Evolutionary conservation across 768 basidiomycete species (phyloP).

Genomic region (Trametes punicea): DNA sequence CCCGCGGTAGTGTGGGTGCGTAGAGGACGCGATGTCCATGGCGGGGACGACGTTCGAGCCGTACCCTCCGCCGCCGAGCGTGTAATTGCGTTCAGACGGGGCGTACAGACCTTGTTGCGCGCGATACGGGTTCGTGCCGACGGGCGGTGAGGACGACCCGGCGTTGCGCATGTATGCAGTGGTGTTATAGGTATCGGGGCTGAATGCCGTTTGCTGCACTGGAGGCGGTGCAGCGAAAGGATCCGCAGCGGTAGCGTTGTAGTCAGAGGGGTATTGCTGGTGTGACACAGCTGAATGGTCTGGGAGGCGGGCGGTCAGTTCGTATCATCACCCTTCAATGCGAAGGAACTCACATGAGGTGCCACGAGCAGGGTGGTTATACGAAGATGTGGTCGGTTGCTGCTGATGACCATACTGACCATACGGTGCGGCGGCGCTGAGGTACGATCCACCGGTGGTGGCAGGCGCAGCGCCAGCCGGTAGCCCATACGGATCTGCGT

Average conservation of each 20-base stretch:
- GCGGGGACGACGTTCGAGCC: slow-evolving; percentile 40
- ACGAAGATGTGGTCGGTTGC: slow-evolving; percentile 34
- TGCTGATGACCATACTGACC: slow-evolving; percentile 33
- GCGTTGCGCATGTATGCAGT: slow-evolving; percentile 23
- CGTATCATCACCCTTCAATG: slow-evolving; percentile 3
- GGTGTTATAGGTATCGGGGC: slow-evolving; percentile 40
- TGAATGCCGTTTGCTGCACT: slow-evolving; percentile 30
- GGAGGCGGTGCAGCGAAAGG: slow-evolving; percentile 40
- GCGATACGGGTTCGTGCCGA: slow-evolving; percentile 19
- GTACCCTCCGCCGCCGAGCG: slow-evolving; percentile 56
- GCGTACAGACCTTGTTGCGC: slow-evolving; percentile 6
- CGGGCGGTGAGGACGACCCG: slow-evolving; percentile 6
- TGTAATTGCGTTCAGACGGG: slow-evolving; percentile 48
- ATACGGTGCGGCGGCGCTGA: slow-evolving; percentile 23
- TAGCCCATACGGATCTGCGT: slow-evolving; percentile 34
- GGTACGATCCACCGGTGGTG: slow-evolving; percentile 34
- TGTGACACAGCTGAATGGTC: slow-evolving; percentile 55
- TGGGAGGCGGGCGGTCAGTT: slow-evolving; percentile 24
- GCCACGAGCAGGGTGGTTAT: slow-evolving; percentile 53
- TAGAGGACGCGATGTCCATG: slow-evolving; percentile 6
- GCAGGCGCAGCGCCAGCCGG: slow-evolving; percentile 21
- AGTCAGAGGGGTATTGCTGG: slow-evolving; percentile 45
- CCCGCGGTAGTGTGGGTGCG: slow-evolving; percentile 18
- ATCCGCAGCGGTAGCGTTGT: slow-evolving; percentile 39
- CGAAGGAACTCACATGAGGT: slow-evolving; percentile 47